Percentiles rank a stretch among this genome's conserved stretches.
Conservation (phyloP, 139 green algal species). For the Edaphochlamys debaryana region DNA sequence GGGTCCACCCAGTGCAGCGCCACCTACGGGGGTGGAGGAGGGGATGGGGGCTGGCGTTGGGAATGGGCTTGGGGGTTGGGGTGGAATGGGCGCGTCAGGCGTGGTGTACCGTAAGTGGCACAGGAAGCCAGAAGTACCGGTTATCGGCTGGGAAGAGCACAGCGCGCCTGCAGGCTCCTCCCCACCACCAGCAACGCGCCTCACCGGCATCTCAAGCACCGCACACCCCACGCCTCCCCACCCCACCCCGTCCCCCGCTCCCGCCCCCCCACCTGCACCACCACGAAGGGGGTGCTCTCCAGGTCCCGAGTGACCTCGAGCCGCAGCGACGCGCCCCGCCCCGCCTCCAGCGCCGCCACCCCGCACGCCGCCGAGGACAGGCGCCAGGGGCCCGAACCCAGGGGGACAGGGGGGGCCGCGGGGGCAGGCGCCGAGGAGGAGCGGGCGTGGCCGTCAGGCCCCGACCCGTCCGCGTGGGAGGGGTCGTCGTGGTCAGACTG, state of each 20-base stretch:
- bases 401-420: background rate
- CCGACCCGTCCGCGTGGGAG: too few relatives aligned
- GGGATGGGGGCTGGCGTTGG: too few relatives aligned
- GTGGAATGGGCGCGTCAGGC: too few relatives aligned
- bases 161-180: too few relatives aligned
- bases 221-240: too few relatives aligned
- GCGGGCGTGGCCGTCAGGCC: background rate
- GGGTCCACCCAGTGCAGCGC: constrained; percentile 19
- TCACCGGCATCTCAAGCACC: too few relatives aligned
- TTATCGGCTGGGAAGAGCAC: too few relatives aligned
- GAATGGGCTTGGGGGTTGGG: too few relatives aligned
- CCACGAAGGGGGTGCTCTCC: background rate
- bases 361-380: background rate
- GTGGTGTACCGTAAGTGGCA: too few relatives aligned
- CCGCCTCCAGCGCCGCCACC: constrained; percentile 18
- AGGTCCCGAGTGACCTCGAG: constrained; percentile 35
- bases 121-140: too few relatives aligned
- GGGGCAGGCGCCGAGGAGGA: background rate
- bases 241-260: background rate
- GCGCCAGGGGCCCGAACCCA: background rate
- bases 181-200: too few relatives aligned
- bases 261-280: constrained; percentile 12
- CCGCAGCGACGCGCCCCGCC: constrained; percentile 24
- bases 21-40: constrained; percentile 3
- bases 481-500: too few relatives aligned